Percentiles rank a stretch among this genome's conserved stretches.
Conservation (phyloP, 2,329 filamentous ascomycete genomes). For the Aureobasidium vineae region DNA sequence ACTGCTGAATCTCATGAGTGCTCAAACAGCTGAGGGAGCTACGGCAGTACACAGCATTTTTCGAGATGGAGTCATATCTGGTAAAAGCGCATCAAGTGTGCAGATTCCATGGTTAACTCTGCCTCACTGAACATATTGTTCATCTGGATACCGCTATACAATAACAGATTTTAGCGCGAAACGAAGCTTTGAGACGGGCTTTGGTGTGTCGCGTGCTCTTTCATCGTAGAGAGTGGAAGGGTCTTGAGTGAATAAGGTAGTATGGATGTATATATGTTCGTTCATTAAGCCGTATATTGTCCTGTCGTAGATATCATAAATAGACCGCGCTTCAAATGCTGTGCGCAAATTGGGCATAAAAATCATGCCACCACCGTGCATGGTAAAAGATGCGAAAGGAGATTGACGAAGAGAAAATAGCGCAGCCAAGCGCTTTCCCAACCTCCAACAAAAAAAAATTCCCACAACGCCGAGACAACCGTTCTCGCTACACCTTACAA, state of each 20-base stretch:
- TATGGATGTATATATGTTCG: background rate
- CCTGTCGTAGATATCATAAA: slow-evolving; percentile 11
- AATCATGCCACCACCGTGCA: slow-evolving; percentile 11
- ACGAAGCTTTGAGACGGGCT: background rate
- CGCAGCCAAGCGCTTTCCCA: slow-evolving; percentile 9
- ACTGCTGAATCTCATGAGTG: background rate
- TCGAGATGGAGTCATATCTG: background rate
- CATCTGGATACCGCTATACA: background rate
- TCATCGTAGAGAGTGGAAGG: background rate
- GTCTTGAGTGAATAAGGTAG: background rate
- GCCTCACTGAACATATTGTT: background rate
- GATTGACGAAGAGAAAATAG: slow-evolving; percentile 2
- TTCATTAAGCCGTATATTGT: slow-evolving; percentile 19
- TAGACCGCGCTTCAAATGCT: slow-evolving; percentile 4
- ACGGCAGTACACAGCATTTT: background rate
- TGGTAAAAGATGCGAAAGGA: background rate
- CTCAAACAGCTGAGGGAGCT: background rate
- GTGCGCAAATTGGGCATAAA: background rate
- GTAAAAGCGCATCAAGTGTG: background rate
- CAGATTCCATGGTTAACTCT: background rate
- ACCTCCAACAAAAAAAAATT: slow-evolving; percentile 10
- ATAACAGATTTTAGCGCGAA: background rate
- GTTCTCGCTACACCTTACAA: slow-evolving; percentile 21
- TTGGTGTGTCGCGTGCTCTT: background rate
- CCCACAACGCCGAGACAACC: slow-evolving; percentile 6